Evolutionary conservation across 306 rosid genomes (phyloP), one percentile per base, ranked within the genome.

Genomic region (Inga leiocalycina): DNA sequence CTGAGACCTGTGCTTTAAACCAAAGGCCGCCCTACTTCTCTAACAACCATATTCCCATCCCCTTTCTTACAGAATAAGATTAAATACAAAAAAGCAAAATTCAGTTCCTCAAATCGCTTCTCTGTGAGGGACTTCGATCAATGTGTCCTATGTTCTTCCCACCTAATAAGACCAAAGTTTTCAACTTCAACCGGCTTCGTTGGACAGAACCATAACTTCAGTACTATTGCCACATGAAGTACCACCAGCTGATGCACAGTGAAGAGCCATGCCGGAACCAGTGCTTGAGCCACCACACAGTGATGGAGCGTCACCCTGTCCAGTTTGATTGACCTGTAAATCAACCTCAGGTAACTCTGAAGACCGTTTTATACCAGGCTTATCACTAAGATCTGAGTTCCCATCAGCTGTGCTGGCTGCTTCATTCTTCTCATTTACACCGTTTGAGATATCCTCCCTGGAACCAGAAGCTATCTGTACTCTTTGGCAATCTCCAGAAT

Each of bases 141-240:
- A 69, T 12, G 24, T 69, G 48, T 32, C 52, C 20, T n/a, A 2
- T 20, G 32, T 70, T 43, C 3, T 85, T 41, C 61, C 14, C 77
- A 41, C 83, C 82, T 80, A 39, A 80, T 52, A 56, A 59, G 30
- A 80, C 70, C 74, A 80, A 65, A 66, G 39, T 85, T 51, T 48
- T 85, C 84, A 84, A 85, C 91, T 48, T 85, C 82, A 85, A 85
- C 91, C 85, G 71, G 89, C 92, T 89, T 77, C 85, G 79, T 89
- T 88, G 78, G 92, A 87, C 67, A 84, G 66, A 86, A 86, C 82
- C 57, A 81, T 76, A 67, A 80, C 91, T 81, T 82, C 91, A 16
- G 90, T 51, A 39, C 43, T 39, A 79, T 81, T 80, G 67, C 89
- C 79, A 57, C 89, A 61, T 15, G 91, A 87, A 71, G 84, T 69